Percentiles rank a stretch among this genome's conserved stretches.
phyloP scores from a whole-genome alignment of 306 rosid genomes.

The Bauhinia variegata region DNA sequence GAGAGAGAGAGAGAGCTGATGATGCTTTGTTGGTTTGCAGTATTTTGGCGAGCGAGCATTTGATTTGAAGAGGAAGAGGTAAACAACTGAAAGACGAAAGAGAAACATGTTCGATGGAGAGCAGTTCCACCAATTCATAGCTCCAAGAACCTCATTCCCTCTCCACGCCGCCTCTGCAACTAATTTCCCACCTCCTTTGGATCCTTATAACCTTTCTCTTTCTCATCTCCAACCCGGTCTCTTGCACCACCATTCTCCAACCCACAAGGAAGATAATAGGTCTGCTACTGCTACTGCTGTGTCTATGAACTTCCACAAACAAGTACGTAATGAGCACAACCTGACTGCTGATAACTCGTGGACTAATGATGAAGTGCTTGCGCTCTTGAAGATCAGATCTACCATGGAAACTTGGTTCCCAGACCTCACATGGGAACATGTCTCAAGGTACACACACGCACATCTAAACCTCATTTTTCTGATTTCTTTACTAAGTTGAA shows the following conservation, averaged over 20 bases:
- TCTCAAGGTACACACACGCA: slow-evolving; percentile 61
- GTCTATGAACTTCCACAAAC: slow-evolving; percentile 40
- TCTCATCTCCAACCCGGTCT: slow-evolving; percentile 39
- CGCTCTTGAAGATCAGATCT: slow-evolving; percentile 85
- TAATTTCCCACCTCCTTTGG: slow-evolving; percentile 36
- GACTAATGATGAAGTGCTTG: slow-evolving; percentile 70
- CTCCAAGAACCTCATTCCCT: slow-evolving; percentile 65
- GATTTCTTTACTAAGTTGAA: background rate
- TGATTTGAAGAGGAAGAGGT: too few species aligned
- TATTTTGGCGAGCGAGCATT: slow-evolving; percentile 48
- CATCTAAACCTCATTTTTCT: background rate
- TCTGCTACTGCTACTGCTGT: too few species aligned
- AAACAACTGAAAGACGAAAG: slow-evolving; percentile 23
- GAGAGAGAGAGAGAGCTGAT: slow-evolving; percentile 37
- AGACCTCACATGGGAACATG: slow-evolving; percentile 83
- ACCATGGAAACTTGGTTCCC: slow-evolving; percentile 74
- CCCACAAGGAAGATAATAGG: slow-evolving; percentile 33
- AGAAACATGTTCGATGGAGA: slow-evolving; percentile 88
- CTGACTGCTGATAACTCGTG: slow-evolving; percentile 49
- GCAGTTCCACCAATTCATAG: slow-evolving; percentile 87
- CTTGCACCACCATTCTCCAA: slow-evolving; percentile 37
- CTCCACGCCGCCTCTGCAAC: slow-evolving; percentile 40
- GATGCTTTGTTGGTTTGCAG: slow-evolving; percentile 40
- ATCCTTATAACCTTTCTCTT: slow-evolving; percentile 30
- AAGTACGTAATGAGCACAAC: slow-evolving; percentile 14